Conservation (phyloP, 2,329 filamentous ascomycete species). For the Penicillium nordicum region DNA sequence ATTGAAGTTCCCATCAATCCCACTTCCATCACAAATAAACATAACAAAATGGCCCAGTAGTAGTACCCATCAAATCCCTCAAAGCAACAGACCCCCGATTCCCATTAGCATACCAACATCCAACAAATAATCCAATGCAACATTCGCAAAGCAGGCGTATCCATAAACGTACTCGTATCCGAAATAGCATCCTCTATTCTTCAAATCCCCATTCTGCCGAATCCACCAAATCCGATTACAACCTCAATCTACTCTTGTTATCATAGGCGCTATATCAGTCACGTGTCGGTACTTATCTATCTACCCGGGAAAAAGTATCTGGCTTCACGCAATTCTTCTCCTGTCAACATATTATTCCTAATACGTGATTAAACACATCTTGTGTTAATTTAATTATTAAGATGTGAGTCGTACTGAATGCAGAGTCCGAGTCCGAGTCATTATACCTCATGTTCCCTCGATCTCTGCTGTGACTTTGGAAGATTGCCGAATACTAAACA, state of each 20-base stretch:
- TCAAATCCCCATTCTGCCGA: too few relatives aligned
- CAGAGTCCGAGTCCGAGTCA: not conserved
- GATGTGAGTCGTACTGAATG: not conserved
- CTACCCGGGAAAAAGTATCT: not conserved
- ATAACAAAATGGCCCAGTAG: too few relatives aligned
- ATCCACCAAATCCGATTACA: too few relatives aligned
- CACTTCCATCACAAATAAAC: too few relatives aligned
- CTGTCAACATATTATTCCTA: not conserved
- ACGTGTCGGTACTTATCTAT: not conserved
- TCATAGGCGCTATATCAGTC: not conserved
- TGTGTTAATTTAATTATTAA: not conserved
- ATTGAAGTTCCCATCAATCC: too few relatives aligned
- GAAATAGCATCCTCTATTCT: too few relatives aligned
- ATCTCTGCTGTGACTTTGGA: not conserved
- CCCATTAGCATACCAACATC: too few relatives aligned
- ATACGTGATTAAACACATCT: not conserved
- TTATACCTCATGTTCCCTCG: not conserved
- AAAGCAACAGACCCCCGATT: too few relatives aligned
- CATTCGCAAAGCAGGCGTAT: too few relatives aligned
- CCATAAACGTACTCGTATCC: too few relatives aligned
- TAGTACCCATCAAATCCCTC: too few relatives aligned
- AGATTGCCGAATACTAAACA: slow-evolving; percentile 2
- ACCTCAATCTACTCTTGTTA: not conserved
- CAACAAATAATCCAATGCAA: too few relatives aligned
- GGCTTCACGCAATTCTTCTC: not conserved